Evolutionary conservation across 306 rosid species (phyloP), one percentile per base, ranked within the genome.

Genomic region (Trifolium fragiferum): DNA sequence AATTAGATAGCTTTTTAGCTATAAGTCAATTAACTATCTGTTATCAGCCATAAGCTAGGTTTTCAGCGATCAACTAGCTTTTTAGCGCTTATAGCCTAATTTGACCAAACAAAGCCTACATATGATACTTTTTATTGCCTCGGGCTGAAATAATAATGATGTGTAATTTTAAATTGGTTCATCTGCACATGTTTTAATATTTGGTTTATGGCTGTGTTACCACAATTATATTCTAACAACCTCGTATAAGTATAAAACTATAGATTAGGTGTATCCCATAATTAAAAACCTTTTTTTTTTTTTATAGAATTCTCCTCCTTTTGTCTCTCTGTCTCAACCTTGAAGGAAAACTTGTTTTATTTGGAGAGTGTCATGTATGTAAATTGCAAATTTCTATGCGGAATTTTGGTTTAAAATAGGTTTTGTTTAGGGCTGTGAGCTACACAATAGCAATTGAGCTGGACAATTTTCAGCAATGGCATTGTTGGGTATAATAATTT

Each of bases 331-430:
- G 10, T 55, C 33, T 23, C 27, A 13, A 57, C 3, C 6, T 72
- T 21, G 23, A 72, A 38, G 2, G 10, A 23, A 54, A 18, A 21
- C 11, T 58, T 72, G 3, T 20, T 35, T 72, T 72, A n/a, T 15
- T 25, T n/a, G 30, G 13, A 53, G 58, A 33, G n/a, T 50, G 8
- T 14, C 6, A 7, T 32, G 62, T 19, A 19, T 20, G 33, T 15
- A 70, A 51, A 59, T 4, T 62, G 46, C 68, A 33, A 5, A 37
- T 53, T 59, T 16, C 60, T 23, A 12, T 27, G 25, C 4, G 11
- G 78, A 32, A 18, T 30, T 73, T 73, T 61, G 23, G 47, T 13
- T 33, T 18, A 30, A 61, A 46, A 44, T 73, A 73, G 30, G 77
- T 46, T 73, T 41, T 44, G 21, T 46, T 60, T 4, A 2, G 18